Conservation (phyloP, 2,329 filamentous ascomycete species). For the Sporothrix pseudoabietina region DNA sequence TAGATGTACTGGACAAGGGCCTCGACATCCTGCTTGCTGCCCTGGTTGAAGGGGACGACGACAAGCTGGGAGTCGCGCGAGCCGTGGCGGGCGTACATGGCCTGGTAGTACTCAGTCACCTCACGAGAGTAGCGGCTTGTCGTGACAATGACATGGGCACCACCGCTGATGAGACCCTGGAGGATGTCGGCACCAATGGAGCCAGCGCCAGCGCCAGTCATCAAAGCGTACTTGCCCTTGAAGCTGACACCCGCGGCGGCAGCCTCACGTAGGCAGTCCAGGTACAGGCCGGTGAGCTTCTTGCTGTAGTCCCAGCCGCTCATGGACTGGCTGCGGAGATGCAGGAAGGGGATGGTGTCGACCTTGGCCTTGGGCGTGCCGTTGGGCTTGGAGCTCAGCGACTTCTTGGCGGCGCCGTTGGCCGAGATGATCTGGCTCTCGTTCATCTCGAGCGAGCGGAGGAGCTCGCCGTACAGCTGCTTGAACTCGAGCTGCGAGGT, state of each 20-base stretch:
- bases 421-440: slow-evolving; percentile 90
- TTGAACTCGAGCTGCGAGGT: slow-evolving; percentile 96
- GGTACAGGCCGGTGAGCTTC: slow-evolving; percentile 90
- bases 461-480: slow-evolving; percentile 87
- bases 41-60: slow-evolving; percentile 98
- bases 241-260: slow-evolving; percentile 87
- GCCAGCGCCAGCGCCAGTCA: slow-evolving; percentile 97
- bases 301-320: slow-evolving; percentile 99
- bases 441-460: slow-evolving; percentile 95
- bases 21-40: slow-evolving; percentile 96
- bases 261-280: slow-evolving; percentile 87
- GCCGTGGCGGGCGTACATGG: slow-evolving; percentile 95
- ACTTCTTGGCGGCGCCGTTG: slow-evolving; percentile 53
- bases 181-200: slow-evolving; percentile 97
- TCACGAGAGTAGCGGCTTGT: slow-evolving; percentile 95
- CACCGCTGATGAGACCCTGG: slow-evolving; percentile 92
- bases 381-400: slow-evolving; percentile 51
- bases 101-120: slow-evolving; percentile 98
- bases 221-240: slow-evolving; percentile 91
- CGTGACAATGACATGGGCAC: slow-evolving; percentile 94
- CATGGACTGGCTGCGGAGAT: slow-evolving; percentile 89
- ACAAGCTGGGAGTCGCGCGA: slow-evolving; percentile 94
- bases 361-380: slow-evolving; percentile 79
- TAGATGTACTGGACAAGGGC: slow-evolving; percentile 95
- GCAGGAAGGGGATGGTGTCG: slow-evolving; percentile 96